Evolutionary conservation across 2,329 filamentous ascomycete genomes (phyloP).

Genomic region (Davidsoniella eucalypti): DNA sequence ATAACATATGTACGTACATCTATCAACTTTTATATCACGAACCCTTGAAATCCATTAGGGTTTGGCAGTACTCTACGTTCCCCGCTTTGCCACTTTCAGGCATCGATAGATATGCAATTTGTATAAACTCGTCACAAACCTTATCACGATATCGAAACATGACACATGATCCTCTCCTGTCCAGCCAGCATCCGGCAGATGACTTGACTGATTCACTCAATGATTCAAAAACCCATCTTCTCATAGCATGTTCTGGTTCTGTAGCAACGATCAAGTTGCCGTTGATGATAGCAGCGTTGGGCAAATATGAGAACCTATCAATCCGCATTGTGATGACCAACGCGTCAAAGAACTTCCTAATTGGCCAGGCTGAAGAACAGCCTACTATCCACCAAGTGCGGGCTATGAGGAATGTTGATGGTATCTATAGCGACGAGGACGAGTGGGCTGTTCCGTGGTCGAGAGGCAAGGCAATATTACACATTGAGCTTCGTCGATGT

Average conservation of each 20-base stretch:
- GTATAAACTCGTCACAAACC: too few relatives aligned
- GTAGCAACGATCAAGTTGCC: slow-evolving; percentile 83
- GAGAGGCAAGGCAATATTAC: slow-evolving; percentile 63
- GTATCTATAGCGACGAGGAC: slow-evolving; percentile 65
- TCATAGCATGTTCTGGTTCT: slow-evolving; percentile 30
- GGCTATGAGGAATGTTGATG: slow-evolving; percentile 55
- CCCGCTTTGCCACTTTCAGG: too few relatives aligned
- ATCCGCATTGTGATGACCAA: slow-evolving; percentile 74
- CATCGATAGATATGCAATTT: too few relatives aligned
- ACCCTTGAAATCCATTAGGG: too few relatives aligned
- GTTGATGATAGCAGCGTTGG: slow-evolving; percentile 45
- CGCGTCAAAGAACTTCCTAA: slow-evolving; percentile 58
- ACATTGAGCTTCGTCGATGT: slow-evolving; percentile 67
- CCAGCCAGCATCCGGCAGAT: slow-evolving; percentile 10
- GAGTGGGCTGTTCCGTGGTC: slow-evolving; percentile 72
- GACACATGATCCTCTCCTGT: slow-evolving; percentile 10
- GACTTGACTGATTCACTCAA: slow-evolving; percentile 2
- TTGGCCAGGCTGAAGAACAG: slow-evolving; percentile 61
- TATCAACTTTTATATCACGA: too few relatives aligned
- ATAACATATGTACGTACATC: too few relatives aligned
- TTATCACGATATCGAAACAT: neutral
- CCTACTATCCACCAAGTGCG: slow-evolving; percentile 46
- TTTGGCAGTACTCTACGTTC: too few relatives aligned
- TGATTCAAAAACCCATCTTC: slow-evolving; percentile 27
- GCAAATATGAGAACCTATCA: slow-evolving; percentile 39